A percentile compares a stretch with the other conserved stretches of the same genome.
Evolutionary conservation across 768 basidiomycete species (phyloP).

Genomic region (Flagelloscypha sp.): DNA sequence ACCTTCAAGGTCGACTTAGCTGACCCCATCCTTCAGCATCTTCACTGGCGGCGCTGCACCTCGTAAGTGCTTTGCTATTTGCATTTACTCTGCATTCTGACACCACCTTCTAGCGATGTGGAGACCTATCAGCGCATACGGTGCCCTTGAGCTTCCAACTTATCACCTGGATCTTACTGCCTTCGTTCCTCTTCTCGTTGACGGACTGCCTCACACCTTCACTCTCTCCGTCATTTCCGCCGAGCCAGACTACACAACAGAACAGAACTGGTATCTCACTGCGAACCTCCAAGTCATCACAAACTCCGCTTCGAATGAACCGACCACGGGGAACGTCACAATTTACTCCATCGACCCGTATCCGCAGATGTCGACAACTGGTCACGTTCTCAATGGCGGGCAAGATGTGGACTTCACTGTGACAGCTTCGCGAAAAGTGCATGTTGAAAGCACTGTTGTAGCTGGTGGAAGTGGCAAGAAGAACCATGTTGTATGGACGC

Average conservation of each 20-base stretch:
- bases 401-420: slow-evolving; percentile 58
- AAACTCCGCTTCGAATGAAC: slow-evolving; percentile 46
- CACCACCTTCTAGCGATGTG: slow-evolving; percentile 1
- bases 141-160: slow-evolving; percentile 68
- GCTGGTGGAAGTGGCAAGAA: slow-evolving; percentile 49
- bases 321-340: slow-evolving; percentile 63
- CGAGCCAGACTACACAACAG: slow-evolving; percentile 54
- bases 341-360: slow-evolving; percentile 50
- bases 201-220: slow-evolving; percentile 61
- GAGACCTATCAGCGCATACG: slow-evolving; percentile 70
- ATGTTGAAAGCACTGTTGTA: slow-evolving; percentile 53
- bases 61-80: slow-evolving; percentile 10
- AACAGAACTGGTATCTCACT: slow-evolving; percentile 74
- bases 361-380: slow-evolving; percentile 42
- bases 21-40: slow-evolving; percentile 45
- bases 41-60: slow-evolving; percentile 75
- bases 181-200: slow-evolving; percentile 61
- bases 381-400: slow-evolving; percentile 26
- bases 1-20: slow-evolving; percentile 41
- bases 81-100: background rate
- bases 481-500: slow-evolving; percentile 52
- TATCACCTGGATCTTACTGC: slow-evolving; percentile 75
- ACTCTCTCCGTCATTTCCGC: slow-evolving; percentile 68
- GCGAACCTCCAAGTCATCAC: slow-evolving; percentile 62
- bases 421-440: slow-evolving; percentile 44